Evolutionary conservation across 2,329 filamentous ascomycete species (phyloP), one percentile per base, ranked within the genome.

Genomic region (Talaromyces marneffei): DNA sequence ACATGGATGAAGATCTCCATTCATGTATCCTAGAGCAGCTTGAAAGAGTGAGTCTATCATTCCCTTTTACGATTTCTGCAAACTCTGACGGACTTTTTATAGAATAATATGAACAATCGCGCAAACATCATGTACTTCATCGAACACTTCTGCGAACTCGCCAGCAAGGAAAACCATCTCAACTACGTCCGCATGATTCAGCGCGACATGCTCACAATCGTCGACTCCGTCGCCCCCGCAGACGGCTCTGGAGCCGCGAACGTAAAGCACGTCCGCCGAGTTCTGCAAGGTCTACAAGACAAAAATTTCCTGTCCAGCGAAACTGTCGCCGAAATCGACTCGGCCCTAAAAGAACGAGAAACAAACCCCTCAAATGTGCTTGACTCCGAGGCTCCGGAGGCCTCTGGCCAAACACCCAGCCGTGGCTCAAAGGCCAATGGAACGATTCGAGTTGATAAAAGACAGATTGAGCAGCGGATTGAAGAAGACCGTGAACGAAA

Each of bases 101-200:
- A 92, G 85, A 96, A 91, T 67, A 93, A 90, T 67, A 96, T 99
- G 89, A 99, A 99, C 77, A 96, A 88, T 57, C 85, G 93, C 63
- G 95, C 94, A 62, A 99, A 99, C 74, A 97, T 99, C 74, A 96
- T 99, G 89, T 99, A 96, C 77, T 99, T 99, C 76, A 89, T 99
- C 71, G 93, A 97, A 71, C 89, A 93, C 68, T 90, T 99, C 67
- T 90, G 95, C 72, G 93, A 97, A 72, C 83, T 91, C 77, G 90
- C 91, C 23, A 83, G 85, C 65, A 89, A 87, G 66, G 90, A 91
- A 66, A 85, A 86, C 65, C 87, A 94, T 68, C 78, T 84, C 58
- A 87, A 91, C 65, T 99, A 96, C 71, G 87, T 97, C 29, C 86
- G 89, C 57, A 97, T 97, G 91, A 90, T 99, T 78, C 90, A 96